phyloP scores from a whole-genome alignment of 75 land plant genomes.

The Pinus taeda region DNA sequence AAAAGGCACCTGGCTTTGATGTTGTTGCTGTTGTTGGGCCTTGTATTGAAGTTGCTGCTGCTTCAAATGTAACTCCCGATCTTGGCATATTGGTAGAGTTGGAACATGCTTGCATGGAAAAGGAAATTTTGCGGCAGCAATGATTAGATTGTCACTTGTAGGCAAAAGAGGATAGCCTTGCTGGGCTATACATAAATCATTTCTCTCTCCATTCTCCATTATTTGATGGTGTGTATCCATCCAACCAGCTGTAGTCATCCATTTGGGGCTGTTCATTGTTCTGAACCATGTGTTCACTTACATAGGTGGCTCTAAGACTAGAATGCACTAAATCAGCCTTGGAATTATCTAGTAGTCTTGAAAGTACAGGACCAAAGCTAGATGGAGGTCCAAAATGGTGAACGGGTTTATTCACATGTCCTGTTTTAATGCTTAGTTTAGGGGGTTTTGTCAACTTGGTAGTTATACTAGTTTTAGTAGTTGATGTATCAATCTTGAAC shows the following conservation, averaged over 20 bases:
- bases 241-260: conserved; percentile 68
- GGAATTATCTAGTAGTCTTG: conserved; percentile 38
- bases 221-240: no score
- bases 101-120: conserved; percentile 69
- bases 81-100: conserved; percentile 23
- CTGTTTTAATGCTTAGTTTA: conserved; percentile 26
- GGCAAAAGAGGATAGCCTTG: no score
- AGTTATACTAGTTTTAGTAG: conserved; percentile 6
- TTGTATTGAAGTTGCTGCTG: conserved; percentile 28
- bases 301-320: background rate
- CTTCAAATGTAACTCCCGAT: conserved; percentile 14
- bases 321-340: conserved; percentile 2
- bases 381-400: conserved; percentile 87
- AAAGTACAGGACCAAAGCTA: conserved; percentile 67
- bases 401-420: conserved; percentile 47
- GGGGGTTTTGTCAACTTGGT: conserved; percentile 10
- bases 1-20: no score
- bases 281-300: background rate
- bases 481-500: conserved; percentile 21
- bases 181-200: no score
- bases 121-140: conserved; percentile 40
- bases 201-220: no score
- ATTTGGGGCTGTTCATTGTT: conserved; percentile 16
- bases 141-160: background rate
- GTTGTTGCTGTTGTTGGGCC: conserved; percentile 46